Conservation (phyloP, 495 filamentous ascomycete species). For the Achaetomiella virescens region DNA sequence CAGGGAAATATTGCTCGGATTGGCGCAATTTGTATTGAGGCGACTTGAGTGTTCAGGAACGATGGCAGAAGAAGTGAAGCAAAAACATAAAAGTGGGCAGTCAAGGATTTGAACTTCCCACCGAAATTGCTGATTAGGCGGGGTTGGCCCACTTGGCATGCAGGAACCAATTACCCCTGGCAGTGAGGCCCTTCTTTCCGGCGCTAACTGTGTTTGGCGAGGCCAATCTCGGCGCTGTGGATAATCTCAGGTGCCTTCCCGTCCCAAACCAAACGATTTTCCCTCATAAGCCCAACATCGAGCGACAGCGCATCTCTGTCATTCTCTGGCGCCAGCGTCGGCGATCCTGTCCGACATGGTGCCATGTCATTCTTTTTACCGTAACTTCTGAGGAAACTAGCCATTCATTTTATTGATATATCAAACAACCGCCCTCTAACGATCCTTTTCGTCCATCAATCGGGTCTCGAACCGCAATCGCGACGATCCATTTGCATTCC, state of each 20-base stretch:
- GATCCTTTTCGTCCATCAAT: not conserved
- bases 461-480: not conserved
- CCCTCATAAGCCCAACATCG: not conserved
- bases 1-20: too few species aligned
- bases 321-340: not conserved
- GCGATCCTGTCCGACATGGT: constrained; percentile 5
- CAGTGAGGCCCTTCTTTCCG: not conserved
- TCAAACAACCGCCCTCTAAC: not conserved
- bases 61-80: too few species aligned
- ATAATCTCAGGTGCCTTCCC: constrained; percentile 1
- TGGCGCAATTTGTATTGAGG: too few species aligned
- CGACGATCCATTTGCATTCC: constrained; percentile 4
- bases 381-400: not conserved
- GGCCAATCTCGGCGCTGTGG: not conserved
- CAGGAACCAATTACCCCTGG: constrained; percentile 12
- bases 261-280: not conserved
- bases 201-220: not conserved
- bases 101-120: too few species aligned
- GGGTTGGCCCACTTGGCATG: constrained; percentile 8
- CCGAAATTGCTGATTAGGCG: too few species aligned
- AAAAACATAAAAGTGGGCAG: too few species aligned
- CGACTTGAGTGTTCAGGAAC: too few species aligned
- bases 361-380: constrained; percentile 14
- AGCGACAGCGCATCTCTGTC: not conserved
- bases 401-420: constrained; percentile 5